Conservation (phyloP, 106 monocot species). For the Chionographis japonica region DNA sequence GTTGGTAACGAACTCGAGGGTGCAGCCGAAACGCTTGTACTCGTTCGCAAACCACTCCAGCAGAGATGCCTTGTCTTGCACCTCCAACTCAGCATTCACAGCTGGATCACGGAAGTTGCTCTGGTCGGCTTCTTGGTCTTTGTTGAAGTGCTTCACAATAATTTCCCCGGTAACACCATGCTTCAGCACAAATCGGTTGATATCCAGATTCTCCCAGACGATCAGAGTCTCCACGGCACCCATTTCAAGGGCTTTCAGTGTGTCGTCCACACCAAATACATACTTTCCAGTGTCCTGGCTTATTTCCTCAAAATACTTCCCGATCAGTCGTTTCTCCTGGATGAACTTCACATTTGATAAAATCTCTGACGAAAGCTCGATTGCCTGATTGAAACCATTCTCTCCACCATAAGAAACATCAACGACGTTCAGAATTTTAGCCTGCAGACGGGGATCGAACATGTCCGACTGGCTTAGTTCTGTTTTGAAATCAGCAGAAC, state of each 20-base stretch:
- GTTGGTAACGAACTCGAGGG: conserved; percentile 34
- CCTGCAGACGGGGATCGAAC: conserved; percentile 35
- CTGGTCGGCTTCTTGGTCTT: conserved; percentile 24
- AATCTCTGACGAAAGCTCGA: conserved; percentile 32
- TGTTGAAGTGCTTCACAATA: conserved; percentile 21
- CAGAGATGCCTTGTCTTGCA: conserved; percentile 25
- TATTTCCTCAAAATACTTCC: conserved; percentile 45
- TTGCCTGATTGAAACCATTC: conserved; percentile 42
- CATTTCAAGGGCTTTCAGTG: conserved; percentile 35
- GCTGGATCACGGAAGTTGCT: conserved; percentile 20
- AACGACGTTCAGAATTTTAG: conserved; percentile 32
- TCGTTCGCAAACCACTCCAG: conserved; percentile 38
- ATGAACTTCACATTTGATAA: conserved; percentile 38
- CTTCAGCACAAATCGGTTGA: conserved; percentile 26
- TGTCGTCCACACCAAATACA: conserved; percentile 43
- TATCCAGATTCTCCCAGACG: conserved; percentile 36
- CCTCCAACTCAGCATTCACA: conserved; percentile 21
- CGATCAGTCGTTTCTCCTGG: conserved; percentile 34
- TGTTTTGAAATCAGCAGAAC: conserved; percentile 40
- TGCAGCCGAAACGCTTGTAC: conserved; percentile 32
- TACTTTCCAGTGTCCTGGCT: conserved; percentile 42
- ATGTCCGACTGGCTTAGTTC: conserved; percentile 36
- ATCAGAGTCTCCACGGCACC: conserved; percentile 39
- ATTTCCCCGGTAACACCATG: conserved; percentile 19
- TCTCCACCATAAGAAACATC: conserved; percentile 46